Conservation (phyloP, 106 monocot species). For the Gastrodia elata region DNA sequence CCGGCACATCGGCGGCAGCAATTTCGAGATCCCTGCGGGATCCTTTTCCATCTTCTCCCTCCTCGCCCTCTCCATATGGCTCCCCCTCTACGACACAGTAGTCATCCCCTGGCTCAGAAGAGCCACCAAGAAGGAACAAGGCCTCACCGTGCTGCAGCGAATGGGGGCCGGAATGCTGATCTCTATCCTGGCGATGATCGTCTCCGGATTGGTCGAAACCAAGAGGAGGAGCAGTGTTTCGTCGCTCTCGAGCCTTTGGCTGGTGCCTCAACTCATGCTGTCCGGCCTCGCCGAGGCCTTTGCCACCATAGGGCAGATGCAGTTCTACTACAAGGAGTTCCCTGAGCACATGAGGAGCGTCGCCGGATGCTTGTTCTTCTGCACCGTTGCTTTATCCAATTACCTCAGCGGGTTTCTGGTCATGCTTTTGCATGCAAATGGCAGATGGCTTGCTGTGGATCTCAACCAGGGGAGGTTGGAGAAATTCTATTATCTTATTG, state of each 20-base stretch:
- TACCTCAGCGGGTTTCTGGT: slow-evolving; percentile 46
- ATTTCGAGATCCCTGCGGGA: slow-evolving; percentile 50
- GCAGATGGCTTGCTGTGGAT: slow-evolving; percentile 34
- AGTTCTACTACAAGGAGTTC: slow-evolving; percentile 53
- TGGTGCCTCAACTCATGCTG: slow-evolving; percentile 36
- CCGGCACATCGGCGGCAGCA: slow-evolving; percentile 20
- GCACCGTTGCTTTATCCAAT: slow-evolving; percentile 23
- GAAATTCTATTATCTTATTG: slow-evolving; percentile 33
- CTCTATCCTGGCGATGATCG: slow-evolving; percentile 23
- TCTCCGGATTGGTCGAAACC: slow-evolving; percentile 29
- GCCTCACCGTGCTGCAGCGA: slow-evolving; percentile 35
- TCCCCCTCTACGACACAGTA: slow-evolving; percentile 46
- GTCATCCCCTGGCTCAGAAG: slow-evolving; percentile 27
- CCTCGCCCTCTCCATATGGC: slow-evolving; percentile 44
- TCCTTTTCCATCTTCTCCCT: slow-evolving; percentile 45
- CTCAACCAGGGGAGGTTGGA: slow-evolving; percentile 39
- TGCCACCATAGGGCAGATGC: slow-evolving; percentile 30
- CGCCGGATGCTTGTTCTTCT: slow-evolving; percentile 33
- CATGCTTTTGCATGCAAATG: slow-evolving; percentile 15
- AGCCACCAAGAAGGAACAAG: slow-evolving; percentile 25
- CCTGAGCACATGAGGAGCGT: slow-evolving; percentile 54
- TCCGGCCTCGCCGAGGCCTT: slow-evolving; percentile 47
- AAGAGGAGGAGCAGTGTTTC: slow-evolving; percentile 22
- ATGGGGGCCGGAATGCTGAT: slow-evolving; percentile 47
- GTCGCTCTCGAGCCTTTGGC: slow-evolving; percentile 34